Evolutionary conservation across 2,329 filamentous ascomycete genomes (phyloP), one percentile per base, ranked within the genome.

Genomic region (Pseudofabraea citricarpa): DNA sequence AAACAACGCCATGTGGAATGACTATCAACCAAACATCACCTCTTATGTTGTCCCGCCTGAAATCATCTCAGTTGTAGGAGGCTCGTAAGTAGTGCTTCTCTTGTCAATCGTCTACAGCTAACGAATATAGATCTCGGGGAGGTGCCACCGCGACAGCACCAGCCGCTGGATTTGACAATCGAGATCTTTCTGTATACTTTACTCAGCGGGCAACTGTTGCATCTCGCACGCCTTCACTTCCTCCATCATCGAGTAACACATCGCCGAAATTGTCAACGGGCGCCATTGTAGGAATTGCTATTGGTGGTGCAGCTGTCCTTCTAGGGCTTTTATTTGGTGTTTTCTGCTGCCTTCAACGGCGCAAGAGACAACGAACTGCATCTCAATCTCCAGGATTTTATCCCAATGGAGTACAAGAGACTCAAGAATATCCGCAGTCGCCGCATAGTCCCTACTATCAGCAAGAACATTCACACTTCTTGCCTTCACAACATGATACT

Each of bases 161-260:
- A 3, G 56, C 64, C 5, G 47, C 56, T 20, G 74, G 71, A 5
- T 83, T 77, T 62, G 64, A 66, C 39, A 65, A 71, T 43, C 54
- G 59, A 9, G 77, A 82, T 53, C 63, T 83, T 2, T 57, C 58
- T 1, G 68, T 74, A 2, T 73, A 80, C 46, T 75, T 82, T 59
- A 68, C 68, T 1, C 67, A 77, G 19, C 67, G 66, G 13, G 73
- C 75, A 12, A 60, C 63, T 2, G 63, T 72, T 2, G 56, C 68
- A 2, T 57, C 62, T 8, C 69, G 79, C 22, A 67, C 70, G 6
- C 69, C 79, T 0, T 82, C 77, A 3, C 69, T 77, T 16, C 49
- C 59, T 6, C 53, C 73, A 35, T 53, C 53, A 15, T 31, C 32
- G 5, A 22, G 29, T 5, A 40, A 46, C 6, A 23, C 13, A 1